These are phyloP conservation scores for Strobilomyces echinocephalus DNA, from an alignment of 768 basidiomycete genomes.

Conservation along the genomic window DNA sequence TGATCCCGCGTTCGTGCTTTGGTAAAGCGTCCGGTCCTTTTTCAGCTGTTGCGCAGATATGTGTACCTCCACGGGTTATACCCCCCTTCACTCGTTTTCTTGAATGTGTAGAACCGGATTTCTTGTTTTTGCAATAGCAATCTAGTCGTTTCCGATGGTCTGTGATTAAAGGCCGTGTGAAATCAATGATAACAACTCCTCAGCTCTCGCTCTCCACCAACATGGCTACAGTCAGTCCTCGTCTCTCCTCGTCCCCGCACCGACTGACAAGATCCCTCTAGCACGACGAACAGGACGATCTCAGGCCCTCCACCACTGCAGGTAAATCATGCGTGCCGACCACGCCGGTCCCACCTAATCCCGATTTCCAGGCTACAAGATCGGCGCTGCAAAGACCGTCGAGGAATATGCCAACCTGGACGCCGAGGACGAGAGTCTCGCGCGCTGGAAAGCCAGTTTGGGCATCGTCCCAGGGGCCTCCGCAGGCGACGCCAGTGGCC, in stretches of 20 bases:
- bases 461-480: conserved; percentile 63
- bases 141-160: background rate
- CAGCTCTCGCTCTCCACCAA: conserved; percentile 20
- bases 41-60: conserved; percentile 16
- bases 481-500: conserved; percentile 40
- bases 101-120: conserved; percentile 22
- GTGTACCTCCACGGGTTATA: conserved; percentile 22
- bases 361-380: conserved; percentile 64
- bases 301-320: conserved; percentile 63
- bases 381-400: conserved; percentile 57
- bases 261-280: conserved; percentile 17
- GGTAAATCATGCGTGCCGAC: conserved; percentile 36
- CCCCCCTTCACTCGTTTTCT: conserved; percentile 28
- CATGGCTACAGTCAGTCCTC: conserved; percentile 51
- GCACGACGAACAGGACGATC: conserved; percentile 67
- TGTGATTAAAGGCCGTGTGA: conserved; percentile 49
- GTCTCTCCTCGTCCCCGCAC: background rate
- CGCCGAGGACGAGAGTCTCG: conserved; percentile 86
- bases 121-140: conserved; percentile 30
- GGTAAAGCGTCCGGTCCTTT: conserved; percentile 22
- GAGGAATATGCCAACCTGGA: conserved; percentile 86
- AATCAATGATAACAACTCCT: conserved; percentile 43
- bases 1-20: conserved; percentile 16
- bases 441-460: conserved; percentile 92
- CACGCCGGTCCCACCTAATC: conserved; percentile 16